These are phyloP conservation scores for Nakazawaea wyomingensis DNA, from an alignment of 805 yeast species.

Conservation along the genomic window DNA sequence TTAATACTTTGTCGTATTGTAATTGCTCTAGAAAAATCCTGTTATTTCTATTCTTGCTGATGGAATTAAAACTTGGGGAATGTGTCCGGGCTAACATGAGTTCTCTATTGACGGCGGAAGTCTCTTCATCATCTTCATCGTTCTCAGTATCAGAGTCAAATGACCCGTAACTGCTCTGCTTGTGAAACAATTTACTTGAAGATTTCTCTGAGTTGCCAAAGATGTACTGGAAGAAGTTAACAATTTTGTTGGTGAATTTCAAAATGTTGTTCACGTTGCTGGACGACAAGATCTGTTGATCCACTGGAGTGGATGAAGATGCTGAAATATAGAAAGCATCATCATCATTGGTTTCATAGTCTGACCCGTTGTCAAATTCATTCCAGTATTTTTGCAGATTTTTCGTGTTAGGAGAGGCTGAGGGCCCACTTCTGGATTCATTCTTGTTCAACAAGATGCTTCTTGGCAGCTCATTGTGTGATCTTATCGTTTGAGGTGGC, in stretches of 20 bases:
- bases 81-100: not conserved
- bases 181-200: not conserved
- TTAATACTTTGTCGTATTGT: slow-evolving; percentile 37
- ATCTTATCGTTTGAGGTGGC: slow-evolving; percentile 25
- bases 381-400: slow-evolving; percentile 45
- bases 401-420: slow-evolving; percentile 9
- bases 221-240: slow-evolving; percentile 8
- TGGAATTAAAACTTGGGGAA: slow-evolving; percentile 2
- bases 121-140: slow-evolving; percentile 17
- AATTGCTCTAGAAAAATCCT: slow-evolving; percentile 15
- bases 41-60: not conserved
- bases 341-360: slow-evolving; percentile 35
- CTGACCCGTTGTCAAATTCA: slow-evolving; percentile 61
- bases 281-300: slow-evolving; percentile 19
- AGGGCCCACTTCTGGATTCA: slow-evolving; percentile 13
- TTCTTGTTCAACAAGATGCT: slow-evolving; percentile 28
- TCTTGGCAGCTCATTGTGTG: slow-evolving; percentile 2
- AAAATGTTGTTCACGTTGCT: slow-evolving; percentile 20
- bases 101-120: not conserved
- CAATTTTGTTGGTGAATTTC: slow-evolving; percentile 18
- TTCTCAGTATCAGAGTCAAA: slow-evolving; percentile 8
- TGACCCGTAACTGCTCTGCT: slow-evolving; percentile 5
- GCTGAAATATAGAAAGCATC: slow-evolving; percentile 30
- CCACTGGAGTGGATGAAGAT: slow-evolving; percentile 27
- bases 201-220: not conserved